These are phyloP conservation scores for Davidsoniella virescens DNA, from an alignment of 2,329 filamentous ascomycete genomes.

Conservation along the genomic window DNA sequence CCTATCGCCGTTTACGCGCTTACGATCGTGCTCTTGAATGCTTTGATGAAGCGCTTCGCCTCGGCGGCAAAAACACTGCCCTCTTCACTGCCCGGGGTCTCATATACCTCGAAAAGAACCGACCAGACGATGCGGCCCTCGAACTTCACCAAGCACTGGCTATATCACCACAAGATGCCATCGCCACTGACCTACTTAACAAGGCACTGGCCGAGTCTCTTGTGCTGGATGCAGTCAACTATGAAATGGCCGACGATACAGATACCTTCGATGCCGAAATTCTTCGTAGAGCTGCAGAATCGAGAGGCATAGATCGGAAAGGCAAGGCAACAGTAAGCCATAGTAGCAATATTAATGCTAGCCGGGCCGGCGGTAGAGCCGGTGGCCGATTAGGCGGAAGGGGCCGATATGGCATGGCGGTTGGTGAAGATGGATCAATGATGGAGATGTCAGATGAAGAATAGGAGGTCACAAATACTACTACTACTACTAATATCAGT, in stretches of 20 bases:
- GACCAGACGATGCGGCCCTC: slow-evolving; percentile 60
- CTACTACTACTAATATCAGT: no score
- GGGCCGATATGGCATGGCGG: slow-evolving; percentile 18
- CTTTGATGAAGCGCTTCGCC: slow-evolving; percentile 75
- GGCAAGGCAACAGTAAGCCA: slow-evolving; percentile 23
- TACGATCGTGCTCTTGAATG: slow-evolving; percentile 57
- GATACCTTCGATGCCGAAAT: slow-evolving; percentile 37
- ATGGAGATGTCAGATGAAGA: slow-evolving; percentile 43
- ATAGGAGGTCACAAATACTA: slow-evolving; percentile 8
- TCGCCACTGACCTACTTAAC: slow-evolving; percentile 62
- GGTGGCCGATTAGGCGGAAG: slow-evolving; percentile 20
- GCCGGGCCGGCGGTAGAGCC: slow-evolving; percentile 15
- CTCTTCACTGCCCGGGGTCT: slow-evolving; percentile 74
- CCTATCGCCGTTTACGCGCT: slow-evolving; percentile 55
- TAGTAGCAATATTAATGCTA: background rate
- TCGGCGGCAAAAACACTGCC: slow-evolving; percentile 62
- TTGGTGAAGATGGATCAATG: slow-evolving; percentile 28
- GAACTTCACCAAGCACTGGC: slow-evolving; percentile 74
- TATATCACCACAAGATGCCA: slow-evolving; percentile 62
- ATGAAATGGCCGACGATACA: slow-evolving; percentile 31
- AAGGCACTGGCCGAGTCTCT: slow-evolving; percentile 52
- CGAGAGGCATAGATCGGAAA: slow-evolving; percentile 25
- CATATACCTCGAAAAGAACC: slow-evolving; percentile 61
- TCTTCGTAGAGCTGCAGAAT: slow-evolving; percentile 18
- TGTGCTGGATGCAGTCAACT: slow-evolving; percentile 26